Evolutionary conservation across 208 protist species (phyloP).

Genomic region (Jaenimonas drosophilae): DNA sequence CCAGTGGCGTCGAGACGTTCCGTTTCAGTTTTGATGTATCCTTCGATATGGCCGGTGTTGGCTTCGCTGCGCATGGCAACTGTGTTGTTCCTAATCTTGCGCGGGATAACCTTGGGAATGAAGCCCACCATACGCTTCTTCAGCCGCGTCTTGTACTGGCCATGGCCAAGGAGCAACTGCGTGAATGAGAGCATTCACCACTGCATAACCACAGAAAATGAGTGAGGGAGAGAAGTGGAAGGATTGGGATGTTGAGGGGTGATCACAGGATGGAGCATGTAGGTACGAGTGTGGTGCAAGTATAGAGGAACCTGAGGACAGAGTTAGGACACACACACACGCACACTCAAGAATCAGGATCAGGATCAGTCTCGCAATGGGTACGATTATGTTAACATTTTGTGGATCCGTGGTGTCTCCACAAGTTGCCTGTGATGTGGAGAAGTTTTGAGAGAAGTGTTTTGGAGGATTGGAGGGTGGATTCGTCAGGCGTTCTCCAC

Average conservation of each 20-base stretch:
- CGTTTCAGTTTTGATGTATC: conserved; percentile 69
- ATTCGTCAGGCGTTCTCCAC: too few relatives aligned
- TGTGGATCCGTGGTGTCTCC: too few relatives aligned
- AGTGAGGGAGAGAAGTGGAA: neutral
- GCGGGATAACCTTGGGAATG: conserved; percentile 71
- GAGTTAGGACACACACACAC: too few relatives aligned
- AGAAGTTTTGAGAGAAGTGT: too few relatives aligned
- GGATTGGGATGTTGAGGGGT: neutral
- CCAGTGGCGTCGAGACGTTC: conserved; percentile 73
- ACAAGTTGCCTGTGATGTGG: too few relatives aligned
- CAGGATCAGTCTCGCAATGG: too few relatives aligned
- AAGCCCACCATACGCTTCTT: conserved; percentile 86
- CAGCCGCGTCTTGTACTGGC: conserved; percentile 81
- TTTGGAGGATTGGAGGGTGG: too few relatives aligned
- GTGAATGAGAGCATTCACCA: conserved; percentile 29
- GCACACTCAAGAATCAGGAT: too few relatives aligned
- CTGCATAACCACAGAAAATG: neutral
- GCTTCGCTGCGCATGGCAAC: conserved; percentile 77
- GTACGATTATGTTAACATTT: too few relatives aligned
- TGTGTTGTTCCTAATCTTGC: conserved; percentile 76
- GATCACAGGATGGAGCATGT: too few relatives aligned
- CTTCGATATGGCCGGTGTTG: conserved; percentile 76
- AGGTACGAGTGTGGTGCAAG: too few relatives aligned
- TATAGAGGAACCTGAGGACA: too few relatives aligned
- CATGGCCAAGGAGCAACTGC: conserved; percentile 28